Conservation (phyloP, 2,329 filamentous ascomycete species). For the Aspergillus novoparasiticus region DNA sequence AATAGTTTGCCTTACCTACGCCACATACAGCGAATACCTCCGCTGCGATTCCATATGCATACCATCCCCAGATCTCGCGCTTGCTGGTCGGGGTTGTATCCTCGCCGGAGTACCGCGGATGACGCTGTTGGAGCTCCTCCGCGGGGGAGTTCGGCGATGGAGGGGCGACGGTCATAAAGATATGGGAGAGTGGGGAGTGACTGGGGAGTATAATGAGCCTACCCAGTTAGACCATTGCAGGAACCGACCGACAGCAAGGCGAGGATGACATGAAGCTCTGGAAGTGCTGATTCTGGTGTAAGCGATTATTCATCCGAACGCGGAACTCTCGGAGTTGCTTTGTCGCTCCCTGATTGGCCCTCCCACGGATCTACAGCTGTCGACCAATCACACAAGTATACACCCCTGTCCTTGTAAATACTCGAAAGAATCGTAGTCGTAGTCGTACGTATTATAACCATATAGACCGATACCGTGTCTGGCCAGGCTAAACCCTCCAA, state of each 20-base stretch:
- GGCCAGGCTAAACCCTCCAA: background rate
- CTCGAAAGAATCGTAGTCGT: background rate
- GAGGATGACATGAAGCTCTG: background rate
- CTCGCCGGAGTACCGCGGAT: conserved; percentile 71
- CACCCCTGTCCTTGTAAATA: background rate
- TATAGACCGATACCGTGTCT: background rate
- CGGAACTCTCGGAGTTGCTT: background rate
- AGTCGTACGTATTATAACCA: background rate
- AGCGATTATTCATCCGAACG: conserved; percentile 5
- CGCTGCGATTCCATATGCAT: conserved; percentile 89
- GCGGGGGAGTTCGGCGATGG: conserved; percentile 17
- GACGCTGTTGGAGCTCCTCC: conserved; percentile 28
- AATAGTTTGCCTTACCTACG: conserved; percentile 51
- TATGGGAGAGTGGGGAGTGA: background rate
- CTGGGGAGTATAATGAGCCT: background rate
- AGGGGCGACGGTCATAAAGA: conserved; percentile 5
- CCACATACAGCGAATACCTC: conserved; percentile 93
- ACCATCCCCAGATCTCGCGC: conserved; percentile 87
- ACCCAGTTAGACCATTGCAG: background rate
- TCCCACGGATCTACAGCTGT: background rate
- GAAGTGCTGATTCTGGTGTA: background rate
- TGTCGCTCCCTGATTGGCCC: background rate
- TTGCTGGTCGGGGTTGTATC: conserved; percentile 80
- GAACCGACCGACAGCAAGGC: background rate
- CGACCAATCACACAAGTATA: background rate